A percentile compares a stretch with the other conserved stretches of the same genome.
Conservation (phyloP, 2,329 filamentous ascomycete genomes). For the Nemania sp. region DNA sequence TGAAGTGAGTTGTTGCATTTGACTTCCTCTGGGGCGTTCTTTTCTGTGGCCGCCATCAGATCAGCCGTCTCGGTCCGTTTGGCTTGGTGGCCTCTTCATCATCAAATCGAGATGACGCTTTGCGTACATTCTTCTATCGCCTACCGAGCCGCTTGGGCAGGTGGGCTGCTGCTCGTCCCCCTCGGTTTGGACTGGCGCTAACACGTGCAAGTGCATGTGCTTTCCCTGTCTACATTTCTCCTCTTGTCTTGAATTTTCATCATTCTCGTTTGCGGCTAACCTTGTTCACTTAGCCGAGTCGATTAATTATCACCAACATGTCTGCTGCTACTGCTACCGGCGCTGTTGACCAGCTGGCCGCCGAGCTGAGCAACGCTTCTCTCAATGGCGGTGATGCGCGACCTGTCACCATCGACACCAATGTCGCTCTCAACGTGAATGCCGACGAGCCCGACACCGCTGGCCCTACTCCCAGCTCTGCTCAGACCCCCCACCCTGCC, state of each 20-base stretch:
- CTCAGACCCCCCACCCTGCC: slow-evolving; percentile 73
- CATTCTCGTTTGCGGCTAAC: slow-evolving; percentile 25
- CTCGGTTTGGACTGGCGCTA: neutral
- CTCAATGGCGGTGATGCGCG: slow-evolving; percentile 71
- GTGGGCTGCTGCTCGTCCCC: neutral
- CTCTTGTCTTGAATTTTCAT: neutral
- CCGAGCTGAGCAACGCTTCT: slow-evolving; percentile 74
- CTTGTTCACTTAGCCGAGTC: slow-evolving; percentile 24
- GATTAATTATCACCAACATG: slow-evolving; percentile 50
- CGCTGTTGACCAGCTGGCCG: slow-evolving; percentile 79
- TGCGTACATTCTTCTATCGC: slow-evolving; percentile 16
- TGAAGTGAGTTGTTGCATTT: slow-evolving; percentile 30
- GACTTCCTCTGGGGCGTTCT: slow-evolving; percentile 9
- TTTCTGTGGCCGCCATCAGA: slow-evolving; percentile 28
- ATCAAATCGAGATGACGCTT: slow-evolving; percentile 24
- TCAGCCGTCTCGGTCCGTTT: slow-evolving; percentile 32
- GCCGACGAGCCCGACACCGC: slow-evolving; percentile 66
- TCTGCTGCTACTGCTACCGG: slow-evolving; percentile 60
- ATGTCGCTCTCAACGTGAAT: slow-evolving; percentile 60
- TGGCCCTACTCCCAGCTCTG: slow-evolving; percentile 72
- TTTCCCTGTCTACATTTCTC: neutral
- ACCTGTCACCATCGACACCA: slow-evolving; percentile 75
- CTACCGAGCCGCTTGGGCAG: slow-evolving; percentile 21
- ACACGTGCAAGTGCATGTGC: slow-evolving; percentile 1
- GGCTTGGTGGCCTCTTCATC: slow-evolving; percentile 30